A percentile compares a stretch with the other conserved stretches of the same genome.
Conservation (phyloP, 192 early-diverging fungal genomes). For the Radiomyces spectabilis region DNA sequence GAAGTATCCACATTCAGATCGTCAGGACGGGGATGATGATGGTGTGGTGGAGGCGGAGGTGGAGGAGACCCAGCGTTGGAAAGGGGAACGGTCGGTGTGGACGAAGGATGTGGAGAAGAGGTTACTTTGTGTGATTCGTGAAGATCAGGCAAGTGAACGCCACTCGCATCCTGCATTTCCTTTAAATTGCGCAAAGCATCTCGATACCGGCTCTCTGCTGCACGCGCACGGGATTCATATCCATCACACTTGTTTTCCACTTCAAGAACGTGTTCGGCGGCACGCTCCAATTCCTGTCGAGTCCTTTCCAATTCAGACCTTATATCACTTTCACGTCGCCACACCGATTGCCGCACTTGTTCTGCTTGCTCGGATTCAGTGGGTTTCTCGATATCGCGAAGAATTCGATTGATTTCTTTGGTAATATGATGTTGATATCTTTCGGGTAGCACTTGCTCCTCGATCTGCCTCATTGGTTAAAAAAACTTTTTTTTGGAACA, state of each 20-base stretch:
- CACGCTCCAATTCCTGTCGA: constrained; percentile 13
- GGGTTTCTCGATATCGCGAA: constrained; percentile 59
- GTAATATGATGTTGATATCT: constrained; percentile 72
- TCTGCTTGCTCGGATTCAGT: constrained; percentile 20
- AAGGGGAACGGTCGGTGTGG: background rate
- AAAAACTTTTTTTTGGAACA: too few relatives aligned
- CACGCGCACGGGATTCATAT: constrained; percentile 9
- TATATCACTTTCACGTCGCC: constrained; percentile 34
- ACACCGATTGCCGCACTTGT: constrained; percentile 15
- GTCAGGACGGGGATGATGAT: background rate
- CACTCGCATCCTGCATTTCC: constrained; percentile 10
- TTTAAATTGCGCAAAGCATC: constrained; percentile 9
- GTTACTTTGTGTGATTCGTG: background rate
- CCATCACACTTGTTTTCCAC: constrained; percentile 18
- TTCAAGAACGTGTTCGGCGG: constrained; percentile 12
- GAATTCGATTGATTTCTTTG: constrained; percentile 74
- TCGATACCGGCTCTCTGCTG: constrained; percentile 10
- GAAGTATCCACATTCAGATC: background rate
- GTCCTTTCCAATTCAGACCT: constrained; percentile 24
- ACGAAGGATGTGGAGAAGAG: background rate
- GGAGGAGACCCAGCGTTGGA: background rate
- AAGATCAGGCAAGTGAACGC: background rate
- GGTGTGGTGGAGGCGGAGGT: constrained; percentile 3
- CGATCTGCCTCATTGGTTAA: constrained; percentile 44
- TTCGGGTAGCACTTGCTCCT: constrained; percentile 68